phyloP scores from a whole-genome alignment of 257 asterid genomes.

The Solanum etuberosum region DNA sequence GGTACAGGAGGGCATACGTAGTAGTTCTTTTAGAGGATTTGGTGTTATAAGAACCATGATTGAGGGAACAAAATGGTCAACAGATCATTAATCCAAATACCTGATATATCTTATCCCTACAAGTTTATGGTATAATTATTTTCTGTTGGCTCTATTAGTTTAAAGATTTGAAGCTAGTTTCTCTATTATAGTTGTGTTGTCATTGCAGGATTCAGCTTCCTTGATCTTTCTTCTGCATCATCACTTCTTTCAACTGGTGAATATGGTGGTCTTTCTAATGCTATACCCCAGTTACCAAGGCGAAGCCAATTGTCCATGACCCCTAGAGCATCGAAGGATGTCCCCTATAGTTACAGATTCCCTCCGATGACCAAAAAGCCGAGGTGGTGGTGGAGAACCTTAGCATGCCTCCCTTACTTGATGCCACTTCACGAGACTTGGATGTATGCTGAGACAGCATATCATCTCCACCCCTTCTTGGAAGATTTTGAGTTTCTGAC shows the following conservation, averaged over 20 bases:
- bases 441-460: conserved; percentile 87
- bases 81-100: neutral
- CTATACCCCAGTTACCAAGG: conserved; percentile 31
- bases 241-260: conserved; percentile 41
- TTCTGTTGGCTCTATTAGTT: neutral
- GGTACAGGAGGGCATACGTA: neutral
- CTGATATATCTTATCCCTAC: neutral
- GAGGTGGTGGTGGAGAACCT: conserved; percentile 79
- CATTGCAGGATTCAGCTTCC: conserved; percentile 24
- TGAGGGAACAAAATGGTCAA: neutral
- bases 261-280: conserved; percentile 28
- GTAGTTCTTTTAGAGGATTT: neutral
- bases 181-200: neutral
- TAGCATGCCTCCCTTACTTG: conserved; percentile 83
- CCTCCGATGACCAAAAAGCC: conserved; percentile 86
- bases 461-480: conserved; percentile 65
- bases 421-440: conserved; percentile 92
- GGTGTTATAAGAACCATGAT: neutral
- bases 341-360: conserved; percentile 49
- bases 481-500: conserved; percentile 63
- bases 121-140: neutral
- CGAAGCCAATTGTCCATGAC: conserved; percentile 8
- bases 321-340: conserved; percentile 63
- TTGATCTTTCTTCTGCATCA: conserved; percentile 43
- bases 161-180: neutral